Base-by-base conservation (phyloP, 2,329 filamentous ascomycete genomes). In the Botrytis porri region DNA sequence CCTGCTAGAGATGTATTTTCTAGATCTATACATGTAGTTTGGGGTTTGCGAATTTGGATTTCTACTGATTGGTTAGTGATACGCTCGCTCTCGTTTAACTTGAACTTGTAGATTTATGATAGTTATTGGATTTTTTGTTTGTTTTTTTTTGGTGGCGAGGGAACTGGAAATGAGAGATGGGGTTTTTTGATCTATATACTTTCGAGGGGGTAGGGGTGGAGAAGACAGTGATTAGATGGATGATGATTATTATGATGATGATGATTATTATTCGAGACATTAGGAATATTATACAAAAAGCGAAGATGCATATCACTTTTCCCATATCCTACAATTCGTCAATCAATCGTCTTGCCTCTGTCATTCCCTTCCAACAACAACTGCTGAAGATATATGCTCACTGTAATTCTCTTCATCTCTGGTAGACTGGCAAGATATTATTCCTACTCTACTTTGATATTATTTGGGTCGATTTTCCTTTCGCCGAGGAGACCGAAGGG, bases 381-480 rank as follows among this genome's bases (percentile, higher is more conserved):
- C 18, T 57, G 16, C 16, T n/a, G 14, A 32, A 29, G 51, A 57
- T 29, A 9, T 18, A 1, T 29, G 29, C 10, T 57, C 14, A 18
- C 12, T 9, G 7, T 18, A 0, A 29, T 29, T 57, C 51, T 57
- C n/a, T 9, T 29, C n/a, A 18, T 29, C 5, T 9, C 18, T 18
- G 0, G 6, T 18, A 32, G 9, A 8, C 1, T 51, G 4, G 3
- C 22, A 12, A 14, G 2, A 0, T 14, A 0, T 57, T 32, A 3
- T 29, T 57, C 51, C 3, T 16, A 18, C 14, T 29, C 10, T 22
- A 51, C 25, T 39, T 48, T 0, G 45, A 48, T 48, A 48, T 22
- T 14, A 5, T 14, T 29, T 29, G 51, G 1, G 14, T 4, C 3
- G 6, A 29, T 16, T 18, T 7, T 32, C 51, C 1, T 57, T 16